Conservation (phyloP, 768 basidiomycete species). For the Leccinellum albellum region DNA sequence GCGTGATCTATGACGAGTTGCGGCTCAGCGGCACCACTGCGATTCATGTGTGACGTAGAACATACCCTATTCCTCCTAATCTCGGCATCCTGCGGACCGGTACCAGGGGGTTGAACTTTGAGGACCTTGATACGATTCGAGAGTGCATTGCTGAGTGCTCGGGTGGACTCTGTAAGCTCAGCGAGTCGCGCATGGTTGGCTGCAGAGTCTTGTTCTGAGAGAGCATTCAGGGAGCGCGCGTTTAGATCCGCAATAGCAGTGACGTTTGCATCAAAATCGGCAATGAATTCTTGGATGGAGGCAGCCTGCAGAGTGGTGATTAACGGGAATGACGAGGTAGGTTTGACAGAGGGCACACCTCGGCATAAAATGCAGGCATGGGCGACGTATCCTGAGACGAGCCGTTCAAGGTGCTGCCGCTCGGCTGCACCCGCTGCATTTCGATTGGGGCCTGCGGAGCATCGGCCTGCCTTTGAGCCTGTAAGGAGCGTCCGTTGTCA, state of each 20-base stretch:
- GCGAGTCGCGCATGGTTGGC: conserved; percentile 47
- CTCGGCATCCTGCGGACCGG: conserved; percentile 40
- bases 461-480: conserved; percentile 51
- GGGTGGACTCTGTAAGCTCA: conserved; percentile 57
- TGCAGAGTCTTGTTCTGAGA: conserved; percentile 43
- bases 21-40: neutral
- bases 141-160: conserved; percentile 51
- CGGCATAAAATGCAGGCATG: conserved; percentile 33
- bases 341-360: conserved; percentile 15
- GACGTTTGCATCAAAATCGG: conserved; percentile 44
- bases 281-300: conserved; percentile 45
- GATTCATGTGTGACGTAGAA: neutral
- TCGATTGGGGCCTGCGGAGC: conserved; percentile 23
- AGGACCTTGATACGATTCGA: conserved; percentile 59
- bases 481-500: conserved; percentile 14
- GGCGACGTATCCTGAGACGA: conserved; percentile 20
- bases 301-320: conserved; percentile 35
- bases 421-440: conserved; percentile 18
- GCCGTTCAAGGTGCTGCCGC: neutral
- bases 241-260: conserved; percentile 46
- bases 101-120: conserved; percentile 36
- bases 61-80: conserved; percentile 39
- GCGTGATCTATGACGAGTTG: conserved; percentile 40
- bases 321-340: neutral
- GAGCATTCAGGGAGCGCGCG: conserved; percentile 46